Evolutionary conservation across 2,329 filamentous ascomycete species (phyloP), one percentile per base, ranked within the genome.

Genomic region (Botrytis fabae): DNA sequence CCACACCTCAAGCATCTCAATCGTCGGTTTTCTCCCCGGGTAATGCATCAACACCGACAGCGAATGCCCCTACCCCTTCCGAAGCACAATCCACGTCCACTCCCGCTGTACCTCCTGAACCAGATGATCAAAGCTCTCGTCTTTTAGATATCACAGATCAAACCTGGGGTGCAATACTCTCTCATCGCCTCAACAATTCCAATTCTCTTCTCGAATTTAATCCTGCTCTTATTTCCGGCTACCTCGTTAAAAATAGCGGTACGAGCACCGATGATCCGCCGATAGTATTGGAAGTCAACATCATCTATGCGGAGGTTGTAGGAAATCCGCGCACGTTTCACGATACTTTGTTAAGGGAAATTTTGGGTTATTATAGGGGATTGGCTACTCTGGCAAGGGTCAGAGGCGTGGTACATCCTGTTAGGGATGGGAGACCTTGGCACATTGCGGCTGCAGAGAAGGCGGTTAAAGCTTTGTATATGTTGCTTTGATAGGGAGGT

Each of bases 111-210:
- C 85, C 86, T 4, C 80, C 81, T 25, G 86, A 89, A 77, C 83
- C 86, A 64, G 89, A 92, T 74, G 89, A 92, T 73, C 85, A 85
- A 1, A 92, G 95, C 73, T 88, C 91, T 0, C 88, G 91, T 32
- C 86, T 97, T 18, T 83, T 93, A 28, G 93, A 96, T 78, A 82
- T 88, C 2, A 90, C 90, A 1, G 93, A 96, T 78, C 91, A 93
- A 75, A 92, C 89, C 0, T 95, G 92, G 91, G 92, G 91, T 32
- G 87, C 92, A 8, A 84, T 96, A 25, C 86, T 93, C 60, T 86
- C 88, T 1, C 91, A 93, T 79, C 86, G 89, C 22, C 84, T 91
- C 25, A 89, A 87, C 80, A 91, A 88, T 78, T 87, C 89, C 0
- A 82, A 84, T 16, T 86, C 86, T 4, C 82, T 87, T 25, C 82